Conservation (phyloP, 805 yeast genomes). For the Spathaspora sp. region DNA sequence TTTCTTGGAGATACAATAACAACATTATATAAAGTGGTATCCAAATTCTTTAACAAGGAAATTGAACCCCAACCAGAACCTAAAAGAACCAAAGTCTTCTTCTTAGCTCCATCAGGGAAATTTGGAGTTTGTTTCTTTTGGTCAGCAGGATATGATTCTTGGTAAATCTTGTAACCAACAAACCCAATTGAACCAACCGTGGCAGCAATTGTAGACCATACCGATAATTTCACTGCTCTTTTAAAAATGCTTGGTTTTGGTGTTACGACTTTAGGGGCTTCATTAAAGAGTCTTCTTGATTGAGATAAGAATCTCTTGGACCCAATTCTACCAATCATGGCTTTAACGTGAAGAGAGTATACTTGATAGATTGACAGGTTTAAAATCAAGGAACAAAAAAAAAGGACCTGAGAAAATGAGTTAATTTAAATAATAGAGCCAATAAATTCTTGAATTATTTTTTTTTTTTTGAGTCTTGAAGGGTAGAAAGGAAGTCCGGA, state of each 20-base stretch:
- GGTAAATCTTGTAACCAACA: conserved; percentile 52
- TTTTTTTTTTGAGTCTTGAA: not conserved
- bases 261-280: conserved; percentile 9
- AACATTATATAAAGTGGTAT: conserved; percentile 83
- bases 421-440: not conserved
- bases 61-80: conserved; percentile 97
- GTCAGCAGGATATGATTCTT: conserved; percentile 56
- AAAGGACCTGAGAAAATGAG: not conserved
- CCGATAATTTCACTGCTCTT: conserved; percentile 46
- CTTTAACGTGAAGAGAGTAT: not conserved
- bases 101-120: conserved; percentile 54
- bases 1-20: conserved; percentile 91
- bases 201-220: conserved; percentile 44
- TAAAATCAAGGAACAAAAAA: not conserved
- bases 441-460: not conserved
- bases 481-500: not conserved
- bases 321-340: conserved; percentile 11
- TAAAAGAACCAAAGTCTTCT: conserved; percentile 72
- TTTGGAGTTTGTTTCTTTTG: conserved; percentile 60
- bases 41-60: conserved; percentile 77
- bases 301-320: conserved; percentile 10
- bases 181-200: conserved; percentile 54
- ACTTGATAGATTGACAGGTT: not conserved
- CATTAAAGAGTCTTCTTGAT: conserved; percentile 6
- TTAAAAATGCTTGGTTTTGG: conserved; percentile 25